A percentile compares a stretch with the other conserved stretches of the same genome.
These are phyloP conservation scores for Ophiocytium majus DNA, from an alignment of 352 stramenopile genomes.

Conservation along the genomic window DNA sequence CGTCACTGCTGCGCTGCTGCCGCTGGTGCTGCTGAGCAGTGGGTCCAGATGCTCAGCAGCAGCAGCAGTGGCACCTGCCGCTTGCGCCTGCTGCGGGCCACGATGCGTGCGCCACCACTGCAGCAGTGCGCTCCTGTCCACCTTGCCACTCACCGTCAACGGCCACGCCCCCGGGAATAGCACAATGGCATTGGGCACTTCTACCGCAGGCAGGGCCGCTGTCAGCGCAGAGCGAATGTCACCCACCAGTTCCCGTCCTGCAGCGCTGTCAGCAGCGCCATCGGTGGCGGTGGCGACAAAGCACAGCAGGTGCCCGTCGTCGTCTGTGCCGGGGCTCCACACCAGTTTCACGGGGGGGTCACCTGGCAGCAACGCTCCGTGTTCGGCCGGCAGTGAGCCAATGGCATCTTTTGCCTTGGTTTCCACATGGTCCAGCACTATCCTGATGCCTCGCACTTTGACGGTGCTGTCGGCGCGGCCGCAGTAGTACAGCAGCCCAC, in stretches of 20 bases:
- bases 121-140: conserved; percentile 28
- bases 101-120: no score
- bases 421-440: conserved; percentile 35
- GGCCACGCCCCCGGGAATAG: conserved; percentile 29
- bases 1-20: no score
- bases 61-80: no score
- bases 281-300: background rate
- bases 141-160: conserved; percentile 44
- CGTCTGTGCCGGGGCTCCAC: background rate
- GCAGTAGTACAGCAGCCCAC: background rate
- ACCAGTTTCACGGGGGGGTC: conserved; percentile 3
- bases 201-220: conserved; percentile 14
- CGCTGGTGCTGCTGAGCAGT: no score
- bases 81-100: no score
- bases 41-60: no score
- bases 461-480: conserved; percentile 16
- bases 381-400: background rate
- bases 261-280: background rate
- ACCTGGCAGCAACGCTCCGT: no score
- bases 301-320: background rate
- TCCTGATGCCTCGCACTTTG: conserved; percentile 43
- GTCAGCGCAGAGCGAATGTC: conserved; percentile 20
- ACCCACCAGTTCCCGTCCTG: background rate
- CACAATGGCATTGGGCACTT: conserved; percentile 36
- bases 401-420: background rate